Base-by-base conservation (phyloP, 2,329 filamentous ascomycete species). In the Colletotrichum truncatum region DNA sequence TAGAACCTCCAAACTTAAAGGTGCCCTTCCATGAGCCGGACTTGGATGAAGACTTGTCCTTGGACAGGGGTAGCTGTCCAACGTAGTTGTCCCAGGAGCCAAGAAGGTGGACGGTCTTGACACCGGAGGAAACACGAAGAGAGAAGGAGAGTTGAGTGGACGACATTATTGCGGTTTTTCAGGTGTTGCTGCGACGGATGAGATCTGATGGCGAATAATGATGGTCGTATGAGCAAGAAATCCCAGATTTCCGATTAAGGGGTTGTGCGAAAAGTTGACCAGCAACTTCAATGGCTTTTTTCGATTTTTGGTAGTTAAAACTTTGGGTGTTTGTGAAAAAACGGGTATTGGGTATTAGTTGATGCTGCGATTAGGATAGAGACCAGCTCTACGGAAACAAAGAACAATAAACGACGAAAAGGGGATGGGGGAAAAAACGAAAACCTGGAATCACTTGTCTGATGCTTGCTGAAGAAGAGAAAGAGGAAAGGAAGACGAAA, bases 11-110 rank as follows among this genome's bases (percentile, higher is more conserved):
- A 84, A 99, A 98, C 83, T 93, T 91, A 86, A 99, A 98, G 75
- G 93, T 97, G 76, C 95, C 96, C 80, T 94, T 93, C 94, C 95
- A 98, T 73, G 92, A 92, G 77, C 94, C 94, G 62, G 91, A 89
- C 86, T 97, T 97, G 82, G 91, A 90, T 51, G 91, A 87, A 76
- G 85, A 82, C 84, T 88, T 90, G 80, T 97, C 93, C 85, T 94
- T 94, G 82, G 94, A 93, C 73, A 98, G 92, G 61, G 95, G 95
- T 74, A 98, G 93, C 82, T 98, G 95, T 72, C 93, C 93, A 73
- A 88, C 86, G 88, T 99, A 99, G 86, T 93, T 93, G 86, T 99
- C 96, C 95, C 95, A 99, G 72, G 95, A 98, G 76, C 95, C 95
- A 82, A 98, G 91, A 72, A 99, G 87, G 79, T 98, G 95, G 78